phyloP scores from a whole-genome alignment of 495 filamentous ascomycete genomes.

The Daldinia vernicosa region DNA sequence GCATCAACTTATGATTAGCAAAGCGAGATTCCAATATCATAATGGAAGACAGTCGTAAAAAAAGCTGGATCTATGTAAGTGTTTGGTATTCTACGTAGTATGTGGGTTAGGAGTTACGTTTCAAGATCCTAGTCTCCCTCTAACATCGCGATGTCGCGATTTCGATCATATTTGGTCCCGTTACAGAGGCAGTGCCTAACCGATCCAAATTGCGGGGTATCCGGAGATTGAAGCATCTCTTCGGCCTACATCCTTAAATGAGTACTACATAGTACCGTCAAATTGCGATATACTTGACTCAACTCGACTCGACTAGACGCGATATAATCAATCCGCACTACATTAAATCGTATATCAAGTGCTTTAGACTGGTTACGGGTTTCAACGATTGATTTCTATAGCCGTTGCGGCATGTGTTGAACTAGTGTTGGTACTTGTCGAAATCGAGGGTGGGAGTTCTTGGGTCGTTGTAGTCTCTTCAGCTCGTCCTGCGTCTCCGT shows the following conservation, averaged over 20 bases:
- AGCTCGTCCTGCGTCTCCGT: conserved; percentile 40
- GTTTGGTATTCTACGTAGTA: no score
- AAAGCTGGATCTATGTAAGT: not conserved
- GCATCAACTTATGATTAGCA: not conserved
- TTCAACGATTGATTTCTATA: not conserved
- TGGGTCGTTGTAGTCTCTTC: conserved; percentile 18
- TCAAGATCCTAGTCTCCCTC: conserved; percentile 30
- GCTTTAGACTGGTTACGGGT: not conserved
- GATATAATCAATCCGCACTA: not conserved
- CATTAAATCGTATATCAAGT: not conserved
- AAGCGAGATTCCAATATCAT: not conserved
- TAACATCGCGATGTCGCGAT: conserved; percentile 9
- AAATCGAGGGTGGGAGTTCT: conserved; percentile 25
- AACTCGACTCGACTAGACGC: not conserved
- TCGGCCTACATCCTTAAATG: not conserved
- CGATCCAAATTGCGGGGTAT: conserved; percentile 7
- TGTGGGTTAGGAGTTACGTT: conserved; percentile 8
- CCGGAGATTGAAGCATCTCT: conserved; percentile 3
- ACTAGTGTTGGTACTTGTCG: conserved; percentile 4
- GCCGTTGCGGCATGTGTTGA: not conserved
- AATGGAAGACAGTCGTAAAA: not conserved
- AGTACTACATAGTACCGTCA: not conserved
- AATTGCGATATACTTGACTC: not conserved
- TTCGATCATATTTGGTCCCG: conserved; percentile 8
- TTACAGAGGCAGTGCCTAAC: conserved; percentile 17